These are phyloP conservation scores for Boletus vermiculosoides DNA, from an alignment of 768 basidiomycete genomes.

Conservation along the genomic window DNA sequence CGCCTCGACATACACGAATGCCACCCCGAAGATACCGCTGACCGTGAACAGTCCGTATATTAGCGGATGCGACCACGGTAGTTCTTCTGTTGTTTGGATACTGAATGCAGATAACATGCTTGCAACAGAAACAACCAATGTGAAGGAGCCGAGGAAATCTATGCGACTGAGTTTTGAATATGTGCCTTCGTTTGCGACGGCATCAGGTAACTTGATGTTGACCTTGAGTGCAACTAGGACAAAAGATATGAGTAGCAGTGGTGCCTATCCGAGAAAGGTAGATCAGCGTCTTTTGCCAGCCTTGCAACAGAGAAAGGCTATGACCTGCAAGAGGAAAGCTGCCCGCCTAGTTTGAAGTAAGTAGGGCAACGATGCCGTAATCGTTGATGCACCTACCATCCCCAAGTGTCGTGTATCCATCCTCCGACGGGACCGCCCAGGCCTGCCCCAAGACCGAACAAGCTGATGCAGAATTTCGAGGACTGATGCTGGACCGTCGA, in stretches of 20 bases:
- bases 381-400: conserved; percentile 57
- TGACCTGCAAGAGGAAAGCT: conserved; percentile 85
- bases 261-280: conserved; percentile 50
- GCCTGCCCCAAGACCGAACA: conserved; percentile 82
- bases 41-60: conserved; percentile 64
- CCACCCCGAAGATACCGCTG: conserved; percentile 51
- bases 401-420: conserved; percentile 81
- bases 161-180: conserved; percentile 72
- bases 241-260: conserved; percentile 71
- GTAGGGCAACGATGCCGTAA: neutral
- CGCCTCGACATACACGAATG: conserved; percentile 80
- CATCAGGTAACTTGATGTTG: conserved; percentile 70
- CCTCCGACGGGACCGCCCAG: conserved; percentile 80
- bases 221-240: conserved; percentile 73
- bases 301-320: neutral
- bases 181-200: conserved; percentile 56
- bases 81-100: conserved; percentile 74
- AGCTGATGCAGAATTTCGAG: conserved; percentile 39
- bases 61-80: conserved; percentile 71
- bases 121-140: conserved; percentile 70
- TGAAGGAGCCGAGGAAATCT: conserved; percentile 81
- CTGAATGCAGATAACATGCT: conserved; percentile 74
- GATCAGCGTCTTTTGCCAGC: conserved; percentile 8
- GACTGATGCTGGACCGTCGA: conserved; percentile 4
- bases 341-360: conserved; percentile 55